Evolutionary conservation across 768 basidiomycete species (phyloP).

Genomic region (Mycena haematopus): DNA sequence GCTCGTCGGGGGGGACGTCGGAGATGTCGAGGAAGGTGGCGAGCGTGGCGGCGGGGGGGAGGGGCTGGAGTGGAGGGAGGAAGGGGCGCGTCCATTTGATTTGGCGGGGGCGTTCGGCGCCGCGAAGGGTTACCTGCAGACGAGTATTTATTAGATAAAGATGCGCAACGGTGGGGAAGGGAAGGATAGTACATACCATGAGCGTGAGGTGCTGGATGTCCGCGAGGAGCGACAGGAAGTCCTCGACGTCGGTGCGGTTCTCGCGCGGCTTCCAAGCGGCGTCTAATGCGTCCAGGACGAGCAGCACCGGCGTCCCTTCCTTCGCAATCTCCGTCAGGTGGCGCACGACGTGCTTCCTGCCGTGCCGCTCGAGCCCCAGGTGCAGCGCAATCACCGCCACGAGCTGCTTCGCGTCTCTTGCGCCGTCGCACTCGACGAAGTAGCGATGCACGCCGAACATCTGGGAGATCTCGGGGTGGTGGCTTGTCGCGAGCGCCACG

Average conservation of each 20-base stretch:
- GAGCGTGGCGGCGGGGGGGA: slow-evolving; percentile 9
- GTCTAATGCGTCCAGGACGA: slow-evolving; percentile 24
- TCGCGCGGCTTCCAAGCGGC: slow-evolving; percentile 12
- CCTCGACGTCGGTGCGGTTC: slow-evolving; percentile 17
- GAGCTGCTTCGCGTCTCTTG: slow-evolving; percentile 5
- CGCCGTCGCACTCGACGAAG: slow-evolving; percentile 20
- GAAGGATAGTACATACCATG: slow-evolving; percentile 10
- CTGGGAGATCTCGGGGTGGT: slow-evolving; percentile 1
- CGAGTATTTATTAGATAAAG: background rate
- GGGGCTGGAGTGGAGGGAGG: slow-evolving; percentile 18
- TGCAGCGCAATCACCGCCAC: background rate
- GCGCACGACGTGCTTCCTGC: slow-evolving; percentile 14
- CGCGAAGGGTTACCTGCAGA: slow-evolving; percentile 22
- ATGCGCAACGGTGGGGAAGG: background rate
- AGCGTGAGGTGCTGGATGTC: slow-evolving; percentile 24
- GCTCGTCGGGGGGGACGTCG: slow-evolving; percentile 22
- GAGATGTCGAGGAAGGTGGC: slow-evolving; percentile 31
- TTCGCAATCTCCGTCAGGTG: background rate
- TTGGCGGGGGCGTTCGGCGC: slow-evolving; percentile 22
- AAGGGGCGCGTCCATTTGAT: slow-evolving; percentile 29
- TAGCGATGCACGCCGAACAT: slow-evolving; percentile 7
- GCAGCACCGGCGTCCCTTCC: slow-evolving; percentile 7
- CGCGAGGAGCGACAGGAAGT: slow-evolving; percentile 20
- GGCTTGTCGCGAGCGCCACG: slow-evolving; percentile 16
- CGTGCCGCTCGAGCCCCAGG: background rate